Evolutionary conservation across 2,329 filamentous ascomycete genomes (phyloP), one percentile per base, ranked within the genome.

Genomic region (Aureobasidium sp.): DNA sequence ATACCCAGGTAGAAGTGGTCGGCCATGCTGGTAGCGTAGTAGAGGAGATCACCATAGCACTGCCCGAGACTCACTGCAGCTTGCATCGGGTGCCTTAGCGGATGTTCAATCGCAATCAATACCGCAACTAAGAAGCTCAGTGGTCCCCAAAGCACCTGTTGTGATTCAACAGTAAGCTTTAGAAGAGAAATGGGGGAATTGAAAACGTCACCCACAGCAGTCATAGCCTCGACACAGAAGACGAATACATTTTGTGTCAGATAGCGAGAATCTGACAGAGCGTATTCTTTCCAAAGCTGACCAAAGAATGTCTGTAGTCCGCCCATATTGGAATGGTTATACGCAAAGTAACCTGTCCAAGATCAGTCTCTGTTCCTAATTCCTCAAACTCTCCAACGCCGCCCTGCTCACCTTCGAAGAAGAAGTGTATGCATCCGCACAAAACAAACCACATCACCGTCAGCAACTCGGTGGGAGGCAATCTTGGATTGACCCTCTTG

Each of bases 261-360:
- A 71, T 96, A 96, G 47, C 91, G 83, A 61, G 91, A 95, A 76
- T 96, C 91, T 2, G 89, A 92, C 37, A 92, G 81, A 3, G 89
- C 82, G 72, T 96, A 96, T 75, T 96, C 91, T 72, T 96, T 96
- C 91, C 91, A 96, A 48, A 96, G 79, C 77, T 96, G 90, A 2
- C 87, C 90, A 62, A 92, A 87, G 8, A 94, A 76, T 61, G 87
- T 85, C 71, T 91, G 87, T 64, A 84, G 84, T 12, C 82, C 78
- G 0, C 86, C 84, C 72, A 96, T 81, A 27, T 76, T 78, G 26
- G 78, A 75, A 72, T 90, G 87, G 71, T 92, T 85, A 66, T 83
- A 74, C 65, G 91, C 81, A 71, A 91, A 95, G 74, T 95, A 96
- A 41, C 87, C 84, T 86, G 47, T 36, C 34, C 6, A 34, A 39